Percentiles rank a stretch among this genome's conserved stretches.
Evolutionary conservation across 2,329 filamentous ascomycete species (phyloP).

Genomic region (Paecilomyces fulvus): DNA sequence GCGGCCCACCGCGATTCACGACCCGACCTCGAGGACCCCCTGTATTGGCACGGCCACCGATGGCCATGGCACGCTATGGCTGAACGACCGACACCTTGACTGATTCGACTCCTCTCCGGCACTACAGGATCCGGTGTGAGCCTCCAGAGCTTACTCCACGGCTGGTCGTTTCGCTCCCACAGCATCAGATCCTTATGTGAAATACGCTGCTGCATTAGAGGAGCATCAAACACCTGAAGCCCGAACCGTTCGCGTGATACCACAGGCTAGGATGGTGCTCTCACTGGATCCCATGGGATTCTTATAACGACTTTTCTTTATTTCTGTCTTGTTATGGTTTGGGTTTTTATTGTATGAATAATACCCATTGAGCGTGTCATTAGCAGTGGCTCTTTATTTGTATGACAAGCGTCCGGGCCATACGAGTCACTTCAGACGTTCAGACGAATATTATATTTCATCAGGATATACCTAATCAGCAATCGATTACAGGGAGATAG

Average conservation of each 20-base stretch:
- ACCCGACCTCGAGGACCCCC: not conserved
- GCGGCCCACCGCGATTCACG: not conserved
- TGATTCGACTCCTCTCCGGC: not conserved
- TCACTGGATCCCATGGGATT: not conserved
- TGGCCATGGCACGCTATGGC: not conserved
- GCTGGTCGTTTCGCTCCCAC: not conserved
- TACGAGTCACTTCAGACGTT: no score
- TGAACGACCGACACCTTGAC: not conserved
- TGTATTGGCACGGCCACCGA: constrained; percentile 1
- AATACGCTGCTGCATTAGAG: not conserved
- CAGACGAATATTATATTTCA: no score
- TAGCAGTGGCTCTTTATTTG: not conserved
- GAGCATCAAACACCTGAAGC: not conserved
- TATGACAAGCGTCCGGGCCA: not conserved
- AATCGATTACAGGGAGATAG: no score
- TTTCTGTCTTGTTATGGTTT: not conserved
- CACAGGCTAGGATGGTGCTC: not conserved
- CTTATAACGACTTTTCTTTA: not conserved
- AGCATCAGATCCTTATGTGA: not conserved
- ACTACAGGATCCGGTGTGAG: not conserved
- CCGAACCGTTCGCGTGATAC: not conserved
- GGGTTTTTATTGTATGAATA: not conserved
- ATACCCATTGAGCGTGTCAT: not conserved
- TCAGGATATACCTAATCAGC: no score
- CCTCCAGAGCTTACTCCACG: not conserved